phyloP scores from a whole-genome alignment of 257 asterid species.

The Buddleja alternifolia region DNA sequence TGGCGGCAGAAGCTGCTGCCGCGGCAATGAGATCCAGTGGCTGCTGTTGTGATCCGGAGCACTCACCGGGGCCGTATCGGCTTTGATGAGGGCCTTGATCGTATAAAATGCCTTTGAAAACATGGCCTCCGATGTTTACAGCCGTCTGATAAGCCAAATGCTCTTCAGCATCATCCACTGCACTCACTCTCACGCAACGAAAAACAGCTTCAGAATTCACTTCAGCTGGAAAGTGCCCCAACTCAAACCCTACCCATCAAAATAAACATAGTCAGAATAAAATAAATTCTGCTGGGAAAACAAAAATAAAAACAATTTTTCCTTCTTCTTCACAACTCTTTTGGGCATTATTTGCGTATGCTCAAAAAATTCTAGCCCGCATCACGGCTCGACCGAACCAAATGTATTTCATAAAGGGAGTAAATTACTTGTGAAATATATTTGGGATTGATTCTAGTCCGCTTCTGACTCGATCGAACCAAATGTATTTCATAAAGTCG shows the following conservation, averaged over 20 bases:
- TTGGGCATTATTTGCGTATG: too few species aligned
- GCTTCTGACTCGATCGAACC: too few species aligned
- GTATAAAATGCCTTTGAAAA: slow-evolving; percentile 77
- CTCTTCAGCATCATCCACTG: slow-evolving; percentile 67
- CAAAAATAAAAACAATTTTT: too few species aligned
- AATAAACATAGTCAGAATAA: background rate
- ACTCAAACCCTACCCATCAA: slow-evolving; percentile 62
- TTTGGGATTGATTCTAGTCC: too few species aligned
- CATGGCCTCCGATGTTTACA: slow-evolving; percentile 71
- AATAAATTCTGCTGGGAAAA: background rate
- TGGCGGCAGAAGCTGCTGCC: slow-evolving; percentile 7
- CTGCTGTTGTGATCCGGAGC: slow-evolving; percentile 39
- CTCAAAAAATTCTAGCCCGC: too few species aligned
- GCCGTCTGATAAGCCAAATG: slow-evolving; percentile 80
- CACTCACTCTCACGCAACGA: slow-evolving; percentile 71
- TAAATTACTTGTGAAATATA: too few species aligned
- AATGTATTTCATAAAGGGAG: too few species aligned
- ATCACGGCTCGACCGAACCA: too few species aligned
- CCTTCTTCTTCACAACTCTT: too few species aligned
- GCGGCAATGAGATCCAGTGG: slow-evolving; percentile 47
- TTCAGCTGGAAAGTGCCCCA: slow-evolving; percentile 69
- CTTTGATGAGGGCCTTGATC: slow-evolving; percentile 73
- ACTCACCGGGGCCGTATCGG: slow-evolving; percentile 44
- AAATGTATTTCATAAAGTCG: too few species aligned
- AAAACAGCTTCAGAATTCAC: slow-evolving; percentile 64